Evolutionary conservation across 495 filamentous ascomycete genomes (phyloP), one percentile per base, ranked within the genome.

Genomic region (Schizothecium vesticola): DNA sequence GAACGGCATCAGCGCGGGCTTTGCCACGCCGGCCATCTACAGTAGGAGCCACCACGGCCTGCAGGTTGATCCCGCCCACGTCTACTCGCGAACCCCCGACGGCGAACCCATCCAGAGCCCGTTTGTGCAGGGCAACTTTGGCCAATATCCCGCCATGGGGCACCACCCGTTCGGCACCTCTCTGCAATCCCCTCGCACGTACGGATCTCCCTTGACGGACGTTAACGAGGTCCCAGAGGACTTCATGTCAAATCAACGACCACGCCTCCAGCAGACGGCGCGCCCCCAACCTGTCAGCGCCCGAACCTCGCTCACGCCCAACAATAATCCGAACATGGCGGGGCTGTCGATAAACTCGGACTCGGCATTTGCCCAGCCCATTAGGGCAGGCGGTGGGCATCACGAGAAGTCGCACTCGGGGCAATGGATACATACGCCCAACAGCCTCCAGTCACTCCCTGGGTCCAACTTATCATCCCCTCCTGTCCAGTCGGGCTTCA

Each of bases 21-120:
- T 77, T 64, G 70, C 79, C 43, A 19, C 43, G 58, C 80, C 83
- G 51, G 79, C 76, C 59, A 79, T 84, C n/a, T 86, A 84, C 71
- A 68, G 74, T 33, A 71, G 76, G 3, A 71, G 71, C 16, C 80
- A 84, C 36, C 81, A 81, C 57, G 77, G 80, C 43, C 74, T 84
- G 65, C 80, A 73, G 5, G 79, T 84, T 63, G 81, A 84, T n/a
- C 82, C 85, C 60, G 73, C 75, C 24, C 85, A 88, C 29, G 88
- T 91, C 33, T 97, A 88, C 77, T 96, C 93, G 28, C 90, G 89
- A 71, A 96, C 92, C 3, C 93, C 93, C 9, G 93, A 97, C 59
- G 91, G 91, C 24, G 88, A 90, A 59, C 92, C 93, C 5, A 93
- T 96, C 68, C 89, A 92, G 71, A 96, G 92, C 73, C 93, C 93